Evolutionary conservation across 352 stramenopile species (phyloP).

Genomic region (Hyaloperonospora brassicae): DNA sequence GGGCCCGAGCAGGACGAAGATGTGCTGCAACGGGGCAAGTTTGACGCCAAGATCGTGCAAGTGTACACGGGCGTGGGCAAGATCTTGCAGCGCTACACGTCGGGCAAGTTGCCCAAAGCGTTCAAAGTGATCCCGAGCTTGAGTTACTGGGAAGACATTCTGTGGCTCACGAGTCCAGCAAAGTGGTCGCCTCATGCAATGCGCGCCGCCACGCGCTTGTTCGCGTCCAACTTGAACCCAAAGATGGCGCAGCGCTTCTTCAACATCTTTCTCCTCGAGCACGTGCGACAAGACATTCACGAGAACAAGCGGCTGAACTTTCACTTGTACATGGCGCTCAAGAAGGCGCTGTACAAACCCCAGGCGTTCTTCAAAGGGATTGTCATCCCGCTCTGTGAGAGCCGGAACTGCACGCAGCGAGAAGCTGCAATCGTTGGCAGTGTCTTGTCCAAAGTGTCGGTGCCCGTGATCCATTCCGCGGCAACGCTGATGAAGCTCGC

Average conservation of each 20-base stretch:
- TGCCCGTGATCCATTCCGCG: slow-evolving; percentile 97
- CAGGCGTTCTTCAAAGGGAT: slow-evolving; percentile 99
- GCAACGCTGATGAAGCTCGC: slow-evolving; percentile 98
- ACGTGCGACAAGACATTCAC: slow-evolving; percentile 95
- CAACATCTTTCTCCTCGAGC: slow-evolving; percentile 96
- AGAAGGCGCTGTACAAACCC: slow-evolving; percentile 99
- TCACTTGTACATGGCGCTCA: slow-evolving; percentile 98
- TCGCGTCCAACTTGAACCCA: slow-evolving; percentile 98
- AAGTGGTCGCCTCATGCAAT: slow-evolving; percentile 98
- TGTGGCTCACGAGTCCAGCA: slow-evolving; percentile 97
- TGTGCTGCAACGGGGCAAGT: slow-evolving; percentile 44
- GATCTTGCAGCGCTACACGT: slow-evolving; percentile 94
- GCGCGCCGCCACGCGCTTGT: slow-evolving; percentile 94
- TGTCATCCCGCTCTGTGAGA: slow-evolving; percentile 94
- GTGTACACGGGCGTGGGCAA: slow-evolving; percentile 98
- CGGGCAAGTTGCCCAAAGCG: slow-evolving; percentile 98
- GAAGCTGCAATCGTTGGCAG: slow-evolving; percentile 97
- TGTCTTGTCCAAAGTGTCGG: slow-evolving; percentile 96
- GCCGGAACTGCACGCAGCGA: slow-evolving; percentile 91
- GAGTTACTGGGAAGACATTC: slow-evolving; percentile 97
- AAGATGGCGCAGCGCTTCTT: slow-evolving; percentile 99
- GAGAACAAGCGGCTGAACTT: slow-evolving; percentile 98
- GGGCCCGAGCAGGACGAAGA: slow-evolving; percentile 45
- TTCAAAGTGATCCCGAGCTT: slow-evolving; percentile 99
- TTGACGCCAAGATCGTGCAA: slow-evolving; percentile 94